Conservation (phyloP, 2,329 filamentous ascomycete species). For the Verticillium alfalfae region DNA sequence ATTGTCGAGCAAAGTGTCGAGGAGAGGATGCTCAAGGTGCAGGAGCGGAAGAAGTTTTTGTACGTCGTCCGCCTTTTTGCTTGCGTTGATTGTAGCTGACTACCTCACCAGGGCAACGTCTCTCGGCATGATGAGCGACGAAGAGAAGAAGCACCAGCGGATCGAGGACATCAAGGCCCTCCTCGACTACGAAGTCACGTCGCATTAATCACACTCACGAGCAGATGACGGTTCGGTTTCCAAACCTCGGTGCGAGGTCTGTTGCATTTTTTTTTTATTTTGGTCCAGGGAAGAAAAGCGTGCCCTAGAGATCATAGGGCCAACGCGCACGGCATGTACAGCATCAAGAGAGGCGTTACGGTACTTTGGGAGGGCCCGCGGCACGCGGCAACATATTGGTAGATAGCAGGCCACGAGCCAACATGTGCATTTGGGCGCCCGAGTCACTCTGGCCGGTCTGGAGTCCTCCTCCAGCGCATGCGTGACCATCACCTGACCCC, state of each 20-base stretch:
- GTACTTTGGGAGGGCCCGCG: neutral
- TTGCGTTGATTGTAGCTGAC: neutral
- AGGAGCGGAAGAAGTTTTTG: constrained; percentile 96
- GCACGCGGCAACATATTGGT: neutral
- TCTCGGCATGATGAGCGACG: constrained; percentile 89
- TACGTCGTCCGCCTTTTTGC: constrained; percentile 41
- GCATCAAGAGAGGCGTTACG: neutral
- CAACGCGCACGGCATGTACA: neutral
- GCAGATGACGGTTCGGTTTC: neutral
- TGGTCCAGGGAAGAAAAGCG: neutral
- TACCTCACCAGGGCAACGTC: constrained; percentile 67
- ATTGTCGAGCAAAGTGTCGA: constrained; percentile 89
- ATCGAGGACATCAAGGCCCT: constrained; percentile 94
- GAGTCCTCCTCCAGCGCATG: neutral
- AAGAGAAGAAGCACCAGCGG: constrained; percentile 82
- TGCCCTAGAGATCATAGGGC: neutral
- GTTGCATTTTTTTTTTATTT: neutral
- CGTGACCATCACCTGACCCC: neutral
- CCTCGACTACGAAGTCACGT: constrained; percentile 49
- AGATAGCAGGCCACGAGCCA: neutral
- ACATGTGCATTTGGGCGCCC: neutral
- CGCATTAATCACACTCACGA: neutral
- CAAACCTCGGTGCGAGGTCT: neutral
- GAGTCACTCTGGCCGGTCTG: neutral
- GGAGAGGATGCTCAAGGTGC: constrained; percentile 87